Conservation (phyloP, 176 grass and related monocot species). For the Eragrostis nindensis region DNA sequence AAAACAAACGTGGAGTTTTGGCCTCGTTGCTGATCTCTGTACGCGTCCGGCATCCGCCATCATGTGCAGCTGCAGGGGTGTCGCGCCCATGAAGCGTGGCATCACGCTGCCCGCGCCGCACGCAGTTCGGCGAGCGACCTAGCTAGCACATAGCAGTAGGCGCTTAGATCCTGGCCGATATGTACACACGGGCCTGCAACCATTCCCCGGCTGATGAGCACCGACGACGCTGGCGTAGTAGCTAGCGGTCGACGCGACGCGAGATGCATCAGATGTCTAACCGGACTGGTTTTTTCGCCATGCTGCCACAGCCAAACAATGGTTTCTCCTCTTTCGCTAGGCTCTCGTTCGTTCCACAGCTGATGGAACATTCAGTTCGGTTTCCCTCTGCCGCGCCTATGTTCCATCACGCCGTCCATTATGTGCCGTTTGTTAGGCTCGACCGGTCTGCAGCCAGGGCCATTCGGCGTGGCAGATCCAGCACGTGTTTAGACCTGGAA, state of each 20-base stretch:
- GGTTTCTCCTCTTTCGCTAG: background rate
- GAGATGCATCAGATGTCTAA: background rate
- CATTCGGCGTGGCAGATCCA: too few species aligned
- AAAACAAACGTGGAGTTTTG: constrained; percentile 37
- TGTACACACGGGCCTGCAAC: background rate
- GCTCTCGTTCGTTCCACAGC: background rate
- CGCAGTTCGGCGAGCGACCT: background rate
- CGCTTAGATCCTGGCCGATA: background rate
- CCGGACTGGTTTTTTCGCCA: background rate
- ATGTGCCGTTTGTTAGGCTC: background rate
- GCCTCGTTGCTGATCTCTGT: background rate
- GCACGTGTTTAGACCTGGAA: constrained; percentile 18
- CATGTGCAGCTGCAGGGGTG: background rate
- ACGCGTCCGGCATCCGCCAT: background rate
- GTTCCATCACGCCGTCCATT: background rate
- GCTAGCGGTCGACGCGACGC: too few species aligned
- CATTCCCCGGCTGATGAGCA: background rate
- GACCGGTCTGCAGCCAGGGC: background rate
- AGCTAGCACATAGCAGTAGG: background rate
- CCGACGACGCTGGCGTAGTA: background rate
- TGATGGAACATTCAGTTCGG: background rate
- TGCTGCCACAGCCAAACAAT: background rate
- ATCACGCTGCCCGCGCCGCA: background rate
- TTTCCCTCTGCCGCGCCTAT: background rate
- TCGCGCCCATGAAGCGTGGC: background rate